These are phyloP conservation scores for Kazachstania psychrophila DNA, from an alignment of 805 yeast genomes.

Conservation along the genomic window DNA sequence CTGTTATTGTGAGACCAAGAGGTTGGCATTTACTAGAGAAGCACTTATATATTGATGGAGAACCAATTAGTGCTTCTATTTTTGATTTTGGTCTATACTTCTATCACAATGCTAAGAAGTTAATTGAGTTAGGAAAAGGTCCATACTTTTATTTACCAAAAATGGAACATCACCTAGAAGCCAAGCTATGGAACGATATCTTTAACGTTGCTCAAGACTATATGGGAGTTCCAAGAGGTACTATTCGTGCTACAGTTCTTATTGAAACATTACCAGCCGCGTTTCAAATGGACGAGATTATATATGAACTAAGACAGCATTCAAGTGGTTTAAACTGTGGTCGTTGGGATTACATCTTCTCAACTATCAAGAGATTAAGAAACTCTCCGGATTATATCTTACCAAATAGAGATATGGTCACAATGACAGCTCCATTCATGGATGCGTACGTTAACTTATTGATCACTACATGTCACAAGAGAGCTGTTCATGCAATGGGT, in stretches of 20 bases:
- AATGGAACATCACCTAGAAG: slow-evolving; percentile 81
- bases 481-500: slow-evolving; percentile 82
- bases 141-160: slow-evolving; percentile 79
- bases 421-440: slow-evolving; percentile 79
- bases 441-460: slow-evolving; percentile 63
- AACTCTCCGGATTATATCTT: slow-evolving; percentile 56
- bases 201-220: slow-evolving; percentile 70
- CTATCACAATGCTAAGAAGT: slow-evolving; percentile 60
- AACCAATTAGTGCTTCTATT: slow-evolving; percentile 68
- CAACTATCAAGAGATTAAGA: slow-evolving; percentile 67
- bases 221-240: slow-evolving; percentile 60
- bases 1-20: slow-evolving; percentile 76
- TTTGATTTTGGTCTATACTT: slow-evolving; percentile 74
- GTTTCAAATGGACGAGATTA: slow-evolving; percentile 78
- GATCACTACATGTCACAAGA: slow-evolving; percentile 63
- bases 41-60: slow-evolving; percentile 63
- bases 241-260: slow-evolving; percentile 71
- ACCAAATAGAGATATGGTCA: slow-evolving; percentile 73
- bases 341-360: slow-evolving; percentile 82
- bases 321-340: slow-evolving; percentile 80
- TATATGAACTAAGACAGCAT: slow-evolving; percentile 67
- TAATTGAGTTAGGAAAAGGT: slow-evolving; percentile 57
- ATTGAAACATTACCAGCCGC: slow-evolving; percentile 82
- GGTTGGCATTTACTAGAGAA: slow-evolving; percentile 80
- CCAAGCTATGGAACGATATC: slow-evolving; percentile 74